Conservation (phyloP, 2,329 filamentous ascomycete species). For the Colletotrichum tropicicola region DNA sequence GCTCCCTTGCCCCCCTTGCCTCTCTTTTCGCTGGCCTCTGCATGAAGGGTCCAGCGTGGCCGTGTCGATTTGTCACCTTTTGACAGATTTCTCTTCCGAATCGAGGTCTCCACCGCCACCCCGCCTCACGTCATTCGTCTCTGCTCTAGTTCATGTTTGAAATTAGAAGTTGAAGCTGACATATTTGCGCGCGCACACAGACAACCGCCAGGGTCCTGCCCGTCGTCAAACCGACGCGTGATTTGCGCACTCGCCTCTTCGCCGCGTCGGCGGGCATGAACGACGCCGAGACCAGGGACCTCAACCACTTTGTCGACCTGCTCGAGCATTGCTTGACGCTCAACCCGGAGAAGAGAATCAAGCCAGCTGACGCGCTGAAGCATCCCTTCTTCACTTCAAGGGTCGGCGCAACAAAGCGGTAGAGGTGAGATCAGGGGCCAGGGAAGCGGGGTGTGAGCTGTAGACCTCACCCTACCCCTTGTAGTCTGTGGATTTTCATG, state of each 20-base stretch:
- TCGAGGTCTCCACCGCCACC: not conserved
- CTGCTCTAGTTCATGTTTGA: not conserved
- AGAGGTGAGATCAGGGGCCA: not conserved
- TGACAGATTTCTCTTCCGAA: not conserved
- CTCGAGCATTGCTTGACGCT: slow-evolving; percentile 88
- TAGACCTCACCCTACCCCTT: too few species aligned
- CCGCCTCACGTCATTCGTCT: not conserved
- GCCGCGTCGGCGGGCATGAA: slow-evolving; percentile 78
- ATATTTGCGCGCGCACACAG: slow-evolving; percentile 47
- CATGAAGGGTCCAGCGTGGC: slow-evolving; percentile 8
- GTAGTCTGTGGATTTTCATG: too few species aligned
- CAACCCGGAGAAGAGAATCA: slow-evolving; percentile 92
- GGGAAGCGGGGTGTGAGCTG: not conserved
- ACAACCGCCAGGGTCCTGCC: slow-evolving; percentile 73
- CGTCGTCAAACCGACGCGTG: slow-evolving; percentile 79
- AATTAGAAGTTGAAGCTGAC: slow-evolving; percentile 28
- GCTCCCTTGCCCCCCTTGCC: not conserved
- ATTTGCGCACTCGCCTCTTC: slow-evolving; percentile 82
- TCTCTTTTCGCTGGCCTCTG: slow-evolving; percentile 1
- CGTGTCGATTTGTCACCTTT: slow-evolving; percentile 12
- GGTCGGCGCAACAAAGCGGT: slow-evolving; percentile 37
- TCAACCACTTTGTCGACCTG: slow-evolving; percentile 86
- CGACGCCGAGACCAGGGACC: slow-evolving; percentile 78
- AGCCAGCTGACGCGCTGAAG: slow-evolving; percentile 83
- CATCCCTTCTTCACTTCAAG: slow-evolving; percentile 82